Percentiles rank a stretch among this genome's conserved stretches.
phyloP scores from a whole-genome alignment of 345 rosid species.

The Bretschneidera sinensis region DNA sequence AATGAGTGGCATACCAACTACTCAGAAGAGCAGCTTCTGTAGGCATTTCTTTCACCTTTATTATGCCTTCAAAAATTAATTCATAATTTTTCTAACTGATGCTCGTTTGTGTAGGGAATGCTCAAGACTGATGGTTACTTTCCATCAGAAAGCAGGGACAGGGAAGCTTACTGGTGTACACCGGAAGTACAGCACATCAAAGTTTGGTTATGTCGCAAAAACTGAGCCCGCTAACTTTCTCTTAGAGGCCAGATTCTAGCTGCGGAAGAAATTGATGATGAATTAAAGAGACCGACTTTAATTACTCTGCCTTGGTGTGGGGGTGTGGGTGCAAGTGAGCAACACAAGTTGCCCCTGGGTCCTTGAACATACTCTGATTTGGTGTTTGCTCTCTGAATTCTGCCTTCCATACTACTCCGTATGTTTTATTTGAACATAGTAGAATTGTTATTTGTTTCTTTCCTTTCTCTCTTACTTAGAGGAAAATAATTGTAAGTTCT shows the following conservation, averaged over 20 bases:
- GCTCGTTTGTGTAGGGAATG: slow-evolving; percentile 62
- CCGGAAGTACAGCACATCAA: slow-evolving; percentile 75
- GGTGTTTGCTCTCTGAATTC: not conserved
- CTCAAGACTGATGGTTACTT: slow-evolving; percentile 65
- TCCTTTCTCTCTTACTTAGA: no score
- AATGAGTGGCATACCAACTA: slow-evolving; percentile 42
- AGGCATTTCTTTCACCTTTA: no score
- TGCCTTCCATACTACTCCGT: no score
- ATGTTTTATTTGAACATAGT: no score
- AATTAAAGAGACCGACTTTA: not conserved
- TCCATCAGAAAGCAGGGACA: slow-evolving; percentile 70
- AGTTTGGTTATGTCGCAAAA: slow-evolving; percentile 71
- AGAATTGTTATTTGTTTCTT: no score
- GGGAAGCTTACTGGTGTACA: slow-evolving; percentile 84
- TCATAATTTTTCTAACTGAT: no score
- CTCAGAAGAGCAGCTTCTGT: slow-evolving; percentile 47
- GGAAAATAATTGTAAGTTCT: no score
- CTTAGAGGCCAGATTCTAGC: slow-evolving; percentile 23
- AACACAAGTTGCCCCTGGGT: slow-evolving; percentile 48
- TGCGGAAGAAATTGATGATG: not conserved
- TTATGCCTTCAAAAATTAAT: no score
- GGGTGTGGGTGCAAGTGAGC: slow-evolving; percentile 22
- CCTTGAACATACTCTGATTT: no score
- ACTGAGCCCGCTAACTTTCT: slow-evolving; percentile 58
- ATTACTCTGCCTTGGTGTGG: not conserved